A percentile compares a stretch with the other conserved stretches of the same genome.
These are phyloP conservation scores for Ogataea corticis DNA, from an alignment of 805 yeast species.

Conservation along the genomic window DNA sequence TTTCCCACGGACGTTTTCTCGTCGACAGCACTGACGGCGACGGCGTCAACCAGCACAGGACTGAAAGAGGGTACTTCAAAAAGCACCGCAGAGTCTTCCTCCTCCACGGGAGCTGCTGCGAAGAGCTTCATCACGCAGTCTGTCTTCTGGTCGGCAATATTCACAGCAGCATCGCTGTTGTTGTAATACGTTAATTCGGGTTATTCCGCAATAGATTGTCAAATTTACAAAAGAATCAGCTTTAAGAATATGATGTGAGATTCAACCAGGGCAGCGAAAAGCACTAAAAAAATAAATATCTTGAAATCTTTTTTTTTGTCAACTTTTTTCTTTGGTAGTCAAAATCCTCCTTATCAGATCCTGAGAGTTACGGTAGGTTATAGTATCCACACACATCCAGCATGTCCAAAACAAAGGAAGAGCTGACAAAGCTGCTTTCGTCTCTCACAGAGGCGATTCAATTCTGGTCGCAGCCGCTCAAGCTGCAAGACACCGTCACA, in stretches of 20 bases:
- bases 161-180: not conserved
- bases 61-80: not conserved
- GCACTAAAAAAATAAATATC: too few relatives aligned
- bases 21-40: not conserved
- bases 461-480: slow-evolving; percentile 20
- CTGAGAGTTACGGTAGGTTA: not conserved
- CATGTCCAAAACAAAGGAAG: slow-evolving; percentile 15
- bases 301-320: not conserved
- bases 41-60: not conserved
- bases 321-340: not conserved
- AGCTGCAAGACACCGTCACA: not conserved
- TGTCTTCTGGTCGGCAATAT: not conserved
- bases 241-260: too few relatives aligned
- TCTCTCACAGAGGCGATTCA: slow-evolving; percentile 22
- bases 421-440: slow-evolving; percentile 17
- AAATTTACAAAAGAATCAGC: too few relatives aligned
- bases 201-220: too few relatives aligned
- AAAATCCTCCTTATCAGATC: not conserved
- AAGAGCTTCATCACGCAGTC: not conserved
- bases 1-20: not conserved
- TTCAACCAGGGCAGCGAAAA: too few relatives aligned
- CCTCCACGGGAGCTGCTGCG: not conserved
- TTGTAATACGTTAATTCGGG: not conserved
- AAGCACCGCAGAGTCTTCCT: not conserved
- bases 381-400: slow-evolving; percentile 6